Conservation (phyloP, 352 stramenopile genomes). For the Phytophthora hybrid region DNA sequence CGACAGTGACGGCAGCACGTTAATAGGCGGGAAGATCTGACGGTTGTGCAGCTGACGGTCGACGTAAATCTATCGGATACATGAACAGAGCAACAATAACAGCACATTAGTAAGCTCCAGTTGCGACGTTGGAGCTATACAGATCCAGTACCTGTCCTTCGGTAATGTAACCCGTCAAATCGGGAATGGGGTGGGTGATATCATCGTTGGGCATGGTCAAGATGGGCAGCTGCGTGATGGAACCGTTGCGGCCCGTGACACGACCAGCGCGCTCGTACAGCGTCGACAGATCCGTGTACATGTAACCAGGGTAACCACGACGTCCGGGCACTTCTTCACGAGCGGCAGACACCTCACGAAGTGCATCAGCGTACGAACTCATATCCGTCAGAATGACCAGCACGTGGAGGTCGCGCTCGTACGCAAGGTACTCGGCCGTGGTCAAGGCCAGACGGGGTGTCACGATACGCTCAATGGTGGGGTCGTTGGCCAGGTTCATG, state of each 20-base stretch:
- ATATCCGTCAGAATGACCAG: slow-evolving; percentile 99
- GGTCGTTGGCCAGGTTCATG: slow-evolving; percentile 99
- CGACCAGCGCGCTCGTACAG: slow-evolving; percentile 99
- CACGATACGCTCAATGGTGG: slow-evolving; percentile 99
- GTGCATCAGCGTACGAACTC: slow-evolving; percentile 98
- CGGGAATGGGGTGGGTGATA: slow-evolving; percentile 99
- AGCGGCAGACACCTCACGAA: slow-evolving; percentile 96
- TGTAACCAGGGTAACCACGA: slow-evolving; percentile 99
- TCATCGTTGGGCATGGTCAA: slow-evolving; percentile 99
- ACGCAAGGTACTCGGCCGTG: slow-evolving; percentile 99
- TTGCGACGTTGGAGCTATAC: neutral
- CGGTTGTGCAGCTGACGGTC: slow-evolving; percentile 98
- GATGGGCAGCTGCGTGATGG: slow-evolving; percentile 99
- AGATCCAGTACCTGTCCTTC: slow-evolving; percentile 92
- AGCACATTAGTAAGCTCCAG: slow-evolving; percentile 4
- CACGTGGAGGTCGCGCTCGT: slow-evolving; percentile 99
- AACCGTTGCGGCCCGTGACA: slow-evolving; percentile 98
- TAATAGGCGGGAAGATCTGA: slow-evolving; percentile 99
- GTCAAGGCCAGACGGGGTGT: slow-evolving; percentile 98
- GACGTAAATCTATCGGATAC: slow-evolving; percentile 98
- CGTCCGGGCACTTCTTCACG: slow-evolving; percentile 97
- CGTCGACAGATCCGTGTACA: slow-evolving; percentile 99
- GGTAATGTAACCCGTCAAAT: slow-evolving; percentile 99
- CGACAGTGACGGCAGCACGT: slow-evolving; percentile 98
- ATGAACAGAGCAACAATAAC: slow-evolving; percentile 9